Conservation (phyloP, 352 stramenopile species). For the Bremia lactucae region DNA sequence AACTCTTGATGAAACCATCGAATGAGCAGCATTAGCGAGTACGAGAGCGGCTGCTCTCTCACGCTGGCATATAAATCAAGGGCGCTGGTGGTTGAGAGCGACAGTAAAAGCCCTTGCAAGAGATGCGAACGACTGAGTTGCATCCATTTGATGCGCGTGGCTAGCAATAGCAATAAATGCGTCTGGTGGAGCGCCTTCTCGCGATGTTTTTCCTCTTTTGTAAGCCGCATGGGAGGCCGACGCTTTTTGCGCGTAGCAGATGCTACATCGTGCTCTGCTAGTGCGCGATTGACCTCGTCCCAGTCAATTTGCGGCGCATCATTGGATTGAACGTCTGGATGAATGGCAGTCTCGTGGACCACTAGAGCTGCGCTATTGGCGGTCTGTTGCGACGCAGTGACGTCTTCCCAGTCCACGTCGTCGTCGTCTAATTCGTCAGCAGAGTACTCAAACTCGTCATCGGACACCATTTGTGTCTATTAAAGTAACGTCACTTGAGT, state of each 20-base stretch:
- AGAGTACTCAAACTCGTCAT: conserved; percentile 43
- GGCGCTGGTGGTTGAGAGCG: conserved; percentile 29
- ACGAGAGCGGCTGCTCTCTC: conserved; percentile 26
- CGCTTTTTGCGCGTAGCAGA: conserved; percentile 25
- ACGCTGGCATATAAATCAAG: conserved; percentile 38
- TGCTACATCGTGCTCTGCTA: conserved; percentile 17
- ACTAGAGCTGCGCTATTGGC: neutral
- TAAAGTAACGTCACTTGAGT: no score
- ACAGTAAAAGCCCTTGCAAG: conserved; percentile 48
- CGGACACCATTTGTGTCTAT: conserved; percentile 15
- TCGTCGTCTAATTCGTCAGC: conserved; percentile 27
- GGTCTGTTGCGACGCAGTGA: conserved; percentile 13
- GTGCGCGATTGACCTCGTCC: conserved; percentile 49
- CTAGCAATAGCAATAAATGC: conserved; percentile 57
- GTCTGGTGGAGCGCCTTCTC: conserved; percentile 54
- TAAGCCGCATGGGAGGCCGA: conserved; percentile 33
- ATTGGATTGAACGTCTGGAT: conserved; percentile 2
- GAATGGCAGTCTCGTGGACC: conserved; percentile 9
- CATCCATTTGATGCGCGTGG: conserved; percentile 37
- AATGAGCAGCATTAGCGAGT: conserved; percentile 53
- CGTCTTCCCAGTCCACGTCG: conserved; percentile 58
- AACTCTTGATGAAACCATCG: conserved; percentile 60
- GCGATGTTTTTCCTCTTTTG: conserved; percentile 48
- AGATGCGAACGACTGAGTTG: conserved; percentile 28
- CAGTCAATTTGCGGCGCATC: conserved; percentile 42